Percentiles rank a stretch among this genome's conserved stretches.
Conservation (phyloP, 768 basidiomycete genomes). For the Mycena sanguinolenta region DNA sequence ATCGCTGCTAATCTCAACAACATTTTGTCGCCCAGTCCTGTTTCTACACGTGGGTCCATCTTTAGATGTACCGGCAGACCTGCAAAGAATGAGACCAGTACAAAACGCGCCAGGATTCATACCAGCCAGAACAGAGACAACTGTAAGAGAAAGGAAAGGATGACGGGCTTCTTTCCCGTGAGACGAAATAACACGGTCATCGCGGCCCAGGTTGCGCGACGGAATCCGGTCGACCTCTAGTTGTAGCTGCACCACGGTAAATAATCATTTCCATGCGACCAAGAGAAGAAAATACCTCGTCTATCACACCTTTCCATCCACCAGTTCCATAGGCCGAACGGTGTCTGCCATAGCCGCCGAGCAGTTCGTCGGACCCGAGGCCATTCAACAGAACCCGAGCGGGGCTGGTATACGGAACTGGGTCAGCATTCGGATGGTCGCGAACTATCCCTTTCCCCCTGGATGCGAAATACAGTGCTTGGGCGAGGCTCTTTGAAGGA, state of each 20-base stretch:
- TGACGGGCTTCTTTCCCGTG: constrained; percentile 94
- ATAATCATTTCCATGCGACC: neutral
- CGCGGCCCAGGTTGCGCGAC: constrained; percentile 90
- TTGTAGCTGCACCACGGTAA: constrained; percentile 72
- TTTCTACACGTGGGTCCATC: constrained; percentile 77
- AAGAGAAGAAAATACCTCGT: constrained; percentile 69
- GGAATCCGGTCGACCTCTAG: constrained; percentile 91
- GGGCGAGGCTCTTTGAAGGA: constrained; percentile 80
- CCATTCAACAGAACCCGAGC: constrained; percentile 92
- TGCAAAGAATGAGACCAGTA: too few relatives aligned
- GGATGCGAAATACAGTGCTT: constrained; percentile 95
- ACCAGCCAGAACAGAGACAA: too few relatives aligned
- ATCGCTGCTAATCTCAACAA: constrained; percentile 79
- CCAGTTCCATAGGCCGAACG: constrained; percentile 75
- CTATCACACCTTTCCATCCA: constrained; percentile 83
- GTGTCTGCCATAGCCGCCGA: constrained; percentile 95
- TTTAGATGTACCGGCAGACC: constrained; percentile 86
- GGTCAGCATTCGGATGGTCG: constrained; percentile 46
- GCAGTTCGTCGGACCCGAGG: constrained; percentile 93
- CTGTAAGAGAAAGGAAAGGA: constrained; percentile 87
- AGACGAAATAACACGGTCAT: constrained; percentile 93
- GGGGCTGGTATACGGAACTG: constrained; percentile 72
- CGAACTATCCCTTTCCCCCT: constrained; percentile 77
- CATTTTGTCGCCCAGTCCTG: constrained; percentile 93
- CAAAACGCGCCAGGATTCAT: too few relatives aligned